A percentile compares a stretch with the other conserved stretches of the same genome.
phyloP scores from a whole-genome alignment of 306 rosid genomes.

The Vigna angularis region DNA sequence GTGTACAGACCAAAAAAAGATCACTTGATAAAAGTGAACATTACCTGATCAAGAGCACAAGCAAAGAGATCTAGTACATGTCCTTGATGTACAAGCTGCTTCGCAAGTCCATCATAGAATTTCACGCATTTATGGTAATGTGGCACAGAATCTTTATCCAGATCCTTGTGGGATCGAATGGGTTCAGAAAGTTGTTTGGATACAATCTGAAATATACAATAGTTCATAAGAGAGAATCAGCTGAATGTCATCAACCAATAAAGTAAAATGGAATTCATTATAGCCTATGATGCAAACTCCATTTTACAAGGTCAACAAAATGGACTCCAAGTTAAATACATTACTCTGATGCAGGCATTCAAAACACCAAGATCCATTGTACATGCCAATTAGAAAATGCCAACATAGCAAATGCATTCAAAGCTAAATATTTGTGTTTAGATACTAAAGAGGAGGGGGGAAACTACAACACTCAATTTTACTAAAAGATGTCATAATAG shows the following conservation, averaged over 20 bases:
- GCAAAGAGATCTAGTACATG: slow-evolving; percentile 97
- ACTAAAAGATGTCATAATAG: not conserved
- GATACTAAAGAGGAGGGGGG: not conserved
- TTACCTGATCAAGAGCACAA: slow-evolving; percentile 98
- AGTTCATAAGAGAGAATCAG: slow-evolving; percentile 45
- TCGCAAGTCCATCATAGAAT: slow-evolving; percentile 88
- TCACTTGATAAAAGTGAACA: slow-evolving; percentile 10
- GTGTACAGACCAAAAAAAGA: slow-evolving; percentile 27
- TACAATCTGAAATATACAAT: slow-evolving; percentile 77
- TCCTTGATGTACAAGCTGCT: slow-evolving; percentile 99
- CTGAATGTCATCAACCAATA: slow-evolving; percentile 35
- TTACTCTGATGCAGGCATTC: slow-evolving; percentile 4
- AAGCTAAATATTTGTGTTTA: not conserved
- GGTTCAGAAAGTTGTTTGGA: slow-evolving; percentile 90
- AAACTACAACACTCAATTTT: not conserved
- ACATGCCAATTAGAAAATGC: not conserved
- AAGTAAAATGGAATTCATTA: slow-evolving; percentile 24
- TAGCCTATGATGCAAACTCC: not conserved
- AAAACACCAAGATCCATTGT: not conserved
- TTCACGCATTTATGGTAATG: slow-evolving; percentile 89
- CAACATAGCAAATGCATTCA: not conserved
- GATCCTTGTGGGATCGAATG: slow-evolving; percentile 97
- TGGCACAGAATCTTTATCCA: slow-evolving; percentile 94
- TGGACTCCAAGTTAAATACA: not conserved
- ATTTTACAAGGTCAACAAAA: not conserved